Base-by-base conservation (phyloP, 2,329 filamentous ascomycete species). In the Aspergillus aculeatus region DNA sequence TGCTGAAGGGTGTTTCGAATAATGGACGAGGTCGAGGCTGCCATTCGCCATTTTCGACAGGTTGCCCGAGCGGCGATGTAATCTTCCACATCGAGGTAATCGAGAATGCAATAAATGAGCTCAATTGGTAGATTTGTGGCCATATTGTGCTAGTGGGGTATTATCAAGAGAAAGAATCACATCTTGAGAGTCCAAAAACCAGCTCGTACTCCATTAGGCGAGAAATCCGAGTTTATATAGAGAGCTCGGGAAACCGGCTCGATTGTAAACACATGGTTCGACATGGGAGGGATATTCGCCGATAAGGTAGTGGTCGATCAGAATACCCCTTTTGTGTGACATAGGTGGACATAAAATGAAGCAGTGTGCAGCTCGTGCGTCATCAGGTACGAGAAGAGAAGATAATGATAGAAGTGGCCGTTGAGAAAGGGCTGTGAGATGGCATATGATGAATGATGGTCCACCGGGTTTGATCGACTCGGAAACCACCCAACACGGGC, bases 31-130 rank as follows among this genome's bases (percentile, higher is more conserved):
- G 50, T 52, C 3, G 64, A 63, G 4, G 66, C 63, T 35, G 66
- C 66, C 41, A 47, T 47, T 10, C 50, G 51, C 64, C 66, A 68
- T 44, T 51, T 50, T 24, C 49, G 55, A 38, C 64, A 68, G 24
- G 61, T 52, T 44, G 62, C 57, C 10, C 64, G 64, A n/a, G 63
- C 64, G 19, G 62, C 55, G 38, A 57, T 47, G 54, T 64, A 68
- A 1, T 62, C 60, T 50, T 68, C 64, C 6, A 60, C 32, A 23
- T 66, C 63, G 11, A 63, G 47, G 47, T 60, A 51, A 31, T 60
- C 56, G 9, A 67, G 62, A 49, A 68, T 62, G 23, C 61, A 62
- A 41, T 66, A 64, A 31, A 67, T 56, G 35, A 68, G 58, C 52
- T 68, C 66, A 31, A 56, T 50, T 9, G 66, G 66, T 12, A 68